Percentiles rank a stretch among this genome's conserved stretches.
These are phyloP conservation scores for Saccharomyces cerevisiae DNA, from an alignment of 805 yeast species.

Conservation along the genomic window DNA sequence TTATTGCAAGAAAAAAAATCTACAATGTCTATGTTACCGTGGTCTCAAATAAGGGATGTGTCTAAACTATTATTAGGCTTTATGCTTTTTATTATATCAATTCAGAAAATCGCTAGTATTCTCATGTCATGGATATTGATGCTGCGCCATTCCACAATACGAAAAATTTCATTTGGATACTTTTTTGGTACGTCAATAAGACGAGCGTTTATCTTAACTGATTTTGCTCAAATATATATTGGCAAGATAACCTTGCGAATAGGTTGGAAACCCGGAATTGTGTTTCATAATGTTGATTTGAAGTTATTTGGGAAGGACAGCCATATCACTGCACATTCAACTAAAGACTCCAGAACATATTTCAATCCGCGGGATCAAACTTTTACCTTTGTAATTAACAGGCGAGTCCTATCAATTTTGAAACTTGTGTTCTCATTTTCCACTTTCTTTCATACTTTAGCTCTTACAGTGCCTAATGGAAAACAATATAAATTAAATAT, in stretches of 20 bases:
- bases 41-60: neutral
- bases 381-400: constrained; percentile 8
- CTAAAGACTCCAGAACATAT: neutral
- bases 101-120: neutral
- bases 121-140: neutral
- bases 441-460: constrained; percentile 8
- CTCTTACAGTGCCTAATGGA: constrained; percentile 7
- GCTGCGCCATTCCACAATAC: constrained; percentile 3
- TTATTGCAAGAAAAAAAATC: neutral
- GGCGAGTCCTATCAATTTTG: constrained; percentile 5
- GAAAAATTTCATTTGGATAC: constrained; percentile 10
- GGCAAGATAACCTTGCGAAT: constrained; percentile 13
- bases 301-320: neutral
- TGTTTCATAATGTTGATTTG: constrained; percentile 14
- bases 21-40: neutral
- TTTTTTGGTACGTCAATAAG: constrained; percentile 16
- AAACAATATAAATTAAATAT: constrained; percentile 9
- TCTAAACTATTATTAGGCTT: neutral
- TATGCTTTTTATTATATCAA: neutral
- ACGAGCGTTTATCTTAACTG: constrained; percentile 7
- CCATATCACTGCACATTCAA: neutral
- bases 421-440: constrained; percentile 11
- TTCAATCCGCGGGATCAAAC: constrained; percentile 1
- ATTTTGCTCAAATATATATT: constrained; percentile 8
- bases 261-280: constrained; percentile 15